Conservation (phyloP, 1,284 basidiomycete genomes). For the Ganoderma resinaceum region DNA sequence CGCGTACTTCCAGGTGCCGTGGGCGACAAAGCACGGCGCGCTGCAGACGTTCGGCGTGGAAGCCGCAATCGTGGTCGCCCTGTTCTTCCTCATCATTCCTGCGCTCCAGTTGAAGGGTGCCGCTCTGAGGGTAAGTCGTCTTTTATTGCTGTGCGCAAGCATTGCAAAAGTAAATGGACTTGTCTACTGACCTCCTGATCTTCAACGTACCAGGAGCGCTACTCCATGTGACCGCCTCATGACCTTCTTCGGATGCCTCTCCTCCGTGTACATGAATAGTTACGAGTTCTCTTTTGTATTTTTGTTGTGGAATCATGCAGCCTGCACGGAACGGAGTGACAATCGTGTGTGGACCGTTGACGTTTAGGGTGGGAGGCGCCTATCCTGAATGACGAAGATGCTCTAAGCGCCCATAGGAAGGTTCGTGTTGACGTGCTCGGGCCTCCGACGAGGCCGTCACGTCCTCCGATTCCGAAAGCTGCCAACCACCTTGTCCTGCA, state of each 20-base stretch:
- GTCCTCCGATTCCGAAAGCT: background rate
- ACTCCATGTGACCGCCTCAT: slow-evolving; percentile 16
- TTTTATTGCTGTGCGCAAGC: no score
- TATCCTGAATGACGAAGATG: background rate
- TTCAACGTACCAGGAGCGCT: slow-evolving; percentile 18
- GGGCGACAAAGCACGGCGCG: slow-evolving; percentile 61
- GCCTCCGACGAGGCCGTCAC: background rate
- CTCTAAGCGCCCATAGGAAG: background rate
- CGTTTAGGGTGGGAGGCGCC: background rate
- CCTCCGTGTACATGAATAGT: background rate
- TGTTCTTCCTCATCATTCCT: slow-evolving; percentile 62
- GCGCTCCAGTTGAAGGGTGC: slow-evolving; percentile 56
- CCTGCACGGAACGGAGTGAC: background rate
- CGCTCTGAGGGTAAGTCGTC: slow-evolving; percentile 49
- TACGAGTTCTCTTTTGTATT: background rate
- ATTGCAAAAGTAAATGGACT: background rate
- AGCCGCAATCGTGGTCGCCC: slow-evolving; percentile 59
- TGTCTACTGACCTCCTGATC: background rate
- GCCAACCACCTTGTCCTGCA: background rate
- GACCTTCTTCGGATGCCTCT: background rate
- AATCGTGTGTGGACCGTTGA: background rate
- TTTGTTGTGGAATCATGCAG: background rate
- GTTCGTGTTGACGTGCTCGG: background rate
- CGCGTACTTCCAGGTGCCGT: slow-evolving; percentile 68
- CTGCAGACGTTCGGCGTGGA: slow-evolving; percentile 66